phyloP scores from a whole-genome alignment of 2,329 filamentous ascomycete genomes.

The Paraphoma sp. region DNA sequence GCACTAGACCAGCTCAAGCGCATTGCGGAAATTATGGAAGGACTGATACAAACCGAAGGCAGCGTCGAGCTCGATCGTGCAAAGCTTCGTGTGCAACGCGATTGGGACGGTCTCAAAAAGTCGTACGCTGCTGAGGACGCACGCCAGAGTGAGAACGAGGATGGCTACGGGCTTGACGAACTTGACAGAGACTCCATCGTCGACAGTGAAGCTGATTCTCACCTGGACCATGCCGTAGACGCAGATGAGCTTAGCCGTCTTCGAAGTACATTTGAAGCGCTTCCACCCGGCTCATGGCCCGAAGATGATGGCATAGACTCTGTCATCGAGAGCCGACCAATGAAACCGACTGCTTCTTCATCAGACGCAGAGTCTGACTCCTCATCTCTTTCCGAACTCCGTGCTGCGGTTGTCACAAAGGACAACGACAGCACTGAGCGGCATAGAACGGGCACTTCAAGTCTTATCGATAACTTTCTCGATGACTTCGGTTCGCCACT shows the following conservation, averaged over 20 bases:
- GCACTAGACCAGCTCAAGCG: slow-evolving; percentile 11
- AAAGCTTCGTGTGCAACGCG: background rate
- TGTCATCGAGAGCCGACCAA: background rate
- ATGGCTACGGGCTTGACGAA: background rate
- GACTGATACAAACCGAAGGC: slow-evolving; percentile 10
- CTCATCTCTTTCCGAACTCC: background rate
- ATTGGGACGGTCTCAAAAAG: slow-evolving; percentile 5
- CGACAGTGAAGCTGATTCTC: too few species aligned
- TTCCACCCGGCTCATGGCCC: background rate
- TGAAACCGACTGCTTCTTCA: background rate
- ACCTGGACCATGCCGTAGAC: too few species aligned
- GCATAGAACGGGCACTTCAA: background rate
- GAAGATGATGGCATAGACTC: background rate
- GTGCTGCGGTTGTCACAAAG: background rate
- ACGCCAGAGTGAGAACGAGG: background rate
- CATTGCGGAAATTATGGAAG: slow-evolving; percentile 16
- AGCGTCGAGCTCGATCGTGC: slow-evolving; percentile 11
- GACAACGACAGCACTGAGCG: background rate
- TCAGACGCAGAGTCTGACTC: background rate
- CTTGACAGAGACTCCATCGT: too few species aligned
- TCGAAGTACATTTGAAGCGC: background rate
- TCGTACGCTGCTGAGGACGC: slow-evolving; percentile 5
- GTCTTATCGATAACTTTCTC: background rate
- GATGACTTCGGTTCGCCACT: background rate
- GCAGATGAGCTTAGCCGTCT: too few species aligned